A percentile compares a stretch with the other conserved stretches of the same genome.
These are phyloP conservation scores for Phaeosphaeriaceae sp. DNA, from an alignment of 2,329 filamentous ascomycete genomes.

Conservation along the genomic window DNA sequence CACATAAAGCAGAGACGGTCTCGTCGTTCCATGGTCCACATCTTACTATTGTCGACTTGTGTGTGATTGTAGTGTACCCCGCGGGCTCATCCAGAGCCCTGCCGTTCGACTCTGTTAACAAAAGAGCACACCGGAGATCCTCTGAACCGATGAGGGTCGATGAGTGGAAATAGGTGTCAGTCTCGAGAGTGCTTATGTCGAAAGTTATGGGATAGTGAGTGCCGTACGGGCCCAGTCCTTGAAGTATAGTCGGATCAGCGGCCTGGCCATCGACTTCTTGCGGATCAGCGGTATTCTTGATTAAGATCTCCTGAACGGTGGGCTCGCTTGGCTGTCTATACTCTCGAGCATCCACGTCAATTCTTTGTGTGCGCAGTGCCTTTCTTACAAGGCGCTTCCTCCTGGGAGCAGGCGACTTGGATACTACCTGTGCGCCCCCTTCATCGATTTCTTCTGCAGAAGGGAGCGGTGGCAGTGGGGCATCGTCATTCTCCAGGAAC, in stretches of 20 bases:
- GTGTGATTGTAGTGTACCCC: conserved; percentile 48
- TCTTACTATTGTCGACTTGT: conserved; percentile 44
- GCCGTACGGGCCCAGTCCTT: conserved; percentile 58
- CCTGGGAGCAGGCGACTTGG: conserved; percentile 8
- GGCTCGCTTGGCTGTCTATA: conserved; percentile 55
- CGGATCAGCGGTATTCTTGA: not conserved
- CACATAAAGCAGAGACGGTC: conserved; percentile 52
- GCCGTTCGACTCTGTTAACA: conserved; percentile 2
- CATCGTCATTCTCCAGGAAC: conserved; percentile 42
- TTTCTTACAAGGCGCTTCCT: conserved; percentile 44
- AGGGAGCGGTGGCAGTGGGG: conserved; percentile 25
- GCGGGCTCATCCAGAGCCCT: conserved; percentile 54
- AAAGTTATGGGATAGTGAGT: conserved; percentile 62
- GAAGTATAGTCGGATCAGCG: conserved; percentile 21
- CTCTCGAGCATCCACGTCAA: conserved; percentile 56
- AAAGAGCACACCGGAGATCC: conserved; percentile 57
- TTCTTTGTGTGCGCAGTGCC: conserved; percentile 52
- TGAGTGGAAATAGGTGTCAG: conserved; percentile 63
- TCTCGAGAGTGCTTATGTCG: conserved; percentile 56
- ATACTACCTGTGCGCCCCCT: not conserved
- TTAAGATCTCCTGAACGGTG: conserved; percentile 22
- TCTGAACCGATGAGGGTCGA: conserved; percentile 66
- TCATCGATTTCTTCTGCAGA: conserved; percentile 26
- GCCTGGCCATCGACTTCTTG: conserved; percentile 10
- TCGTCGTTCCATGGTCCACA: conserved; percentile 65